Conservation (phyloP, 805 yeast genomes). For the Clavispora carvajalis region DNA sequence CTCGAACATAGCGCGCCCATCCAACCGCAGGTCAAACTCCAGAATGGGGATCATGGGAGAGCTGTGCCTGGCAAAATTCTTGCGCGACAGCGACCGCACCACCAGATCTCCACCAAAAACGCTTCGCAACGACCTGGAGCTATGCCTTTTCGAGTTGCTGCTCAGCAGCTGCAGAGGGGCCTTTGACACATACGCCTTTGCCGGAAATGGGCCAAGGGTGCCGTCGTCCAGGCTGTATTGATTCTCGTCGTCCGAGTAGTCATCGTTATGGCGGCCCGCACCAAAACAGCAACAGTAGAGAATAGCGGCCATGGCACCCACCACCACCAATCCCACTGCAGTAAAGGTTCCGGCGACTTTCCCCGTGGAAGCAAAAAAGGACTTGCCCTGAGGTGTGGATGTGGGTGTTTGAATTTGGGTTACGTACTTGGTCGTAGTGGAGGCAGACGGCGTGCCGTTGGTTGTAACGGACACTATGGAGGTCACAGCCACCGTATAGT, state of each 20-base stretch:
- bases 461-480: conserved; percentile 30
- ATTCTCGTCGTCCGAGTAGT: conserved; percentile 35
- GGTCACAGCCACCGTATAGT: conserved; percentile 9
- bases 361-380: conserved; percentile 65
- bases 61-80: conserved; percentile 15
- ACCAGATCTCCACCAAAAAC: conserved; percentile 14
- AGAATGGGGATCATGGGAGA: conserved; percentile 31
- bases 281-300: conserved; percentile 36
- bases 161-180: conserved; percentile 7
- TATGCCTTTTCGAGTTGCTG: conserved; percentile 24
- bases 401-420: conserved; percentile 13
- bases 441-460: conserved; percentile 25
- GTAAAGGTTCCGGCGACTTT: conserved; percentile 84
- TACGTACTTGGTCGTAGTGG: conserved; percentile 18
- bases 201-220: conserved; percentile 16
- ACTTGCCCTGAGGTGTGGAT: conserved; percentile 10
- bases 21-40: conserved; percentile 16
- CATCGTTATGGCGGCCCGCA: conserved; percentile 16
- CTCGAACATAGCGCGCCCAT: conserved; percentile 13
- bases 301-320: conserved; percentile 39
- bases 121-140: conserved; percentile 28
- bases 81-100: conserved; percentile 25
- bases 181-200: conserved; percentile 4
- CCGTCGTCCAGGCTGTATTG: conserved; percentile 31
- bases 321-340: conserved; percentile 63